Evolutionary conservation across 2,329 filamentous ascomycete genomes (phyloP).

Genomic region (Fusarium guadeloupense): DNA sequence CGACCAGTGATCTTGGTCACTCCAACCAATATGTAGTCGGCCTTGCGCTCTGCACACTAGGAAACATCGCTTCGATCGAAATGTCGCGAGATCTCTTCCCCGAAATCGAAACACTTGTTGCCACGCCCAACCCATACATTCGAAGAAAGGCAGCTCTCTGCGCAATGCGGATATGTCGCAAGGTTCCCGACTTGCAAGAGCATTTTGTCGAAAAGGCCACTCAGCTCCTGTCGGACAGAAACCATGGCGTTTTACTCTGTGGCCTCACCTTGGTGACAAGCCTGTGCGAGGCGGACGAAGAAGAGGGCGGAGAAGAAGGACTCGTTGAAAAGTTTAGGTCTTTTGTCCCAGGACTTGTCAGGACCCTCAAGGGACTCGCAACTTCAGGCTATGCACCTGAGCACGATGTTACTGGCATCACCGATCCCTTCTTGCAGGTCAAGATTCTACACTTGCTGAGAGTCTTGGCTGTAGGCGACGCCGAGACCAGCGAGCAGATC

Average conservation of each 20-base stretch:
- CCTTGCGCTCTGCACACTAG: constrained; percentile 92
- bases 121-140: constrained; percentile 98
- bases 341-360: constrained; percentile 84
- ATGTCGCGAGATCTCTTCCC: constrained; percentile 98
- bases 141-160: constrained; percentile 96
- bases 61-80: constrained; percentile 96
- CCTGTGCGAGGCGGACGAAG: constrained; percentile 94
- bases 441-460: constrained; percentile 90
- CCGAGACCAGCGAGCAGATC: constrained; percentile 92
- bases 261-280: constrained; percentile 91
- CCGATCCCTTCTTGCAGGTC: constrained; percentile 96
- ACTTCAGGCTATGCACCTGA: constrained; percentile 97
- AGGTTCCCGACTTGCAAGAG: constrained; percentile 96
- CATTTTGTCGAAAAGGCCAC: constrained; percentile 97
- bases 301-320: constrained; percentile 87
- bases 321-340: constrained; percentile 91
- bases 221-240: constrained; percentile 86
- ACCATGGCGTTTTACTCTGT: constrained; percentile 93
- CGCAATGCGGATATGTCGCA: constrained; percentile 98
- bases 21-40: constrained; percentile 99
- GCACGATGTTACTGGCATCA: constrained; percentile 97
- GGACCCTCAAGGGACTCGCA: constrained; percentile 89
- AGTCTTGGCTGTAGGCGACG: constrained; percentile 86
- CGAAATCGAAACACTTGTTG: constrained; percentile 91
- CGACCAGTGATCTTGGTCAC: constrained; percentile 85